Conservation (phyloP, 78 protist species). For the slime mould (Dictyostelium discoideum) region DNA sequence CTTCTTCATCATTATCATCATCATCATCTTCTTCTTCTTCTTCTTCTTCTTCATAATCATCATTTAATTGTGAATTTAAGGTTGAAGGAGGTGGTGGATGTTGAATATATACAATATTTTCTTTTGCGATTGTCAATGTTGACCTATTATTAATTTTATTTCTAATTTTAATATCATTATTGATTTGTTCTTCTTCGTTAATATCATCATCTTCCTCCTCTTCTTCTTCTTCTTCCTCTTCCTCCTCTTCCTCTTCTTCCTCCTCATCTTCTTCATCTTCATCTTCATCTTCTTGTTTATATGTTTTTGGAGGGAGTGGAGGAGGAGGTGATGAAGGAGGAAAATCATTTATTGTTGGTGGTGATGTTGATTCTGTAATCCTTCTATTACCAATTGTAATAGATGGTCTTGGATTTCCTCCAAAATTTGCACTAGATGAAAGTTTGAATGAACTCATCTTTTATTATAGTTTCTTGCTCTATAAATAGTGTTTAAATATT, state of each 20-base stretch:
- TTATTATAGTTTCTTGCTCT: no score
- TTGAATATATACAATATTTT: not conserved
- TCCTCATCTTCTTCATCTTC: not conserved
- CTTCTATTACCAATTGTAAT: constrained; percentile 1
- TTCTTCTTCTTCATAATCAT: not conserved
- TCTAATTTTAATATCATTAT: not conserved
- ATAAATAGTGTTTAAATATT: not conserved
- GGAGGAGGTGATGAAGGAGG: not conserved
- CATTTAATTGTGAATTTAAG: not conserved
- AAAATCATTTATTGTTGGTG: not conserved
- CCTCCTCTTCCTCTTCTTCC: not conserved
- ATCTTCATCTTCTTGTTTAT: not conserved
- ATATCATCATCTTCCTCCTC: not conserved
- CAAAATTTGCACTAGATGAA: not conserved
- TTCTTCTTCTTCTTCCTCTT: not conserved
- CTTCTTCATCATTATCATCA: not conserved
- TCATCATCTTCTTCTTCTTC: not conserved
- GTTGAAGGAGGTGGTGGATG: not conserved
- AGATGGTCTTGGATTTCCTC: not conserved
- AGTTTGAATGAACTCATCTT: not conserved
- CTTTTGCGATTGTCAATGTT: not conserved
- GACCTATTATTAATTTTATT: not conserved
- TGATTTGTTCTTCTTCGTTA: not conserved
- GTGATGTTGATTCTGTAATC: not conserved
- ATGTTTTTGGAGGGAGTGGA: not conserved